Percentiles rank a stretch among this genome's conserved stretches.
phyloP scores from a whole-genome alignment of 495 filamentous ascomycete genomes.

The Penicillium argentinense region DNA sequence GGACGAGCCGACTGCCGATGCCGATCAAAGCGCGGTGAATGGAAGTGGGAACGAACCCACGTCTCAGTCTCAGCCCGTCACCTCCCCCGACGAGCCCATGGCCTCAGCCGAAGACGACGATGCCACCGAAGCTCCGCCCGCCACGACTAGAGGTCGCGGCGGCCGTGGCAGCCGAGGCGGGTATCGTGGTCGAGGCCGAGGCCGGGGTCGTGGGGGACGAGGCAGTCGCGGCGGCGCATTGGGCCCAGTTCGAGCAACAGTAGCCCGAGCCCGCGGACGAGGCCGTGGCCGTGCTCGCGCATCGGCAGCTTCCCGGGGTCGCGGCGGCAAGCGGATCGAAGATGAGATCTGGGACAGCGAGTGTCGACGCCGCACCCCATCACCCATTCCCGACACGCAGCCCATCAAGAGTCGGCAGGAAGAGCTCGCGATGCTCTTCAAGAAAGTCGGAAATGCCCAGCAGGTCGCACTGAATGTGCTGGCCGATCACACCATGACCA shows the following conservation, averaged over 20 bases:
- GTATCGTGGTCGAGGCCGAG: slow-evolving; percentile 26
- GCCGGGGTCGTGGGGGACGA: slow-evolving; percentile 38
- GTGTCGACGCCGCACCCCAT: slow-evolving; percentile 34
- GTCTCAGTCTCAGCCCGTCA: slow-evolving; percentile 9
- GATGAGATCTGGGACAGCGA: slow-evolving; percentile 34
- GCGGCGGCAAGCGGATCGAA: slow-evolving; percentile 28
- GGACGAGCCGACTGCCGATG: slow-evolving; percentile 9
- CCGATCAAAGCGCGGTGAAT: slow-evolving; percentile 1
- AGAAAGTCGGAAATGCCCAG: slow-evolving; percentile 42
- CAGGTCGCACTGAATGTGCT: slow-evolving; percentile 38
- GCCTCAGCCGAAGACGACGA: slow-evolving; percentile 19
- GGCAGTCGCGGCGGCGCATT: slow-evolving; percentile 30
- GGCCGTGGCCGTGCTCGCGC: slow-evolving; percentile 26
- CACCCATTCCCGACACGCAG: slow-evolving; percentile 34
- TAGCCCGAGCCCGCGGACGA: slow-evolving; percentile 22
- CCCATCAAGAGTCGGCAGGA: slow-evolving; percentile 42
- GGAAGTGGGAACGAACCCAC: slow-evolving; percentile 21
- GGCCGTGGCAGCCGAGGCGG: slow-evolving; percentile 36
- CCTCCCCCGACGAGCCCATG: slow-evolving; percentile 20
- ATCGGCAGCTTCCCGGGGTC: slow-evolving; percentile 5
- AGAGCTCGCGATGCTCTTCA: slow-evolving; percentile 43
- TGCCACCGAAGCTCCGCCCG: slow-evolving; percentile 1
- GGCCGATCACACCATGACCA: slow-evolving; percentile 39
- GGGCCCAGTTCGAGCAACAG: slow-evolving; percentile 17
- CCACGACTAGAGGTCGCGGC: slow-evolving; percentile 19